Evolutionary conservation across 257 asterid species (phyloP), one percentile per base, ranked within the genome.

Genomic region (Misopates orontium): DNA sequence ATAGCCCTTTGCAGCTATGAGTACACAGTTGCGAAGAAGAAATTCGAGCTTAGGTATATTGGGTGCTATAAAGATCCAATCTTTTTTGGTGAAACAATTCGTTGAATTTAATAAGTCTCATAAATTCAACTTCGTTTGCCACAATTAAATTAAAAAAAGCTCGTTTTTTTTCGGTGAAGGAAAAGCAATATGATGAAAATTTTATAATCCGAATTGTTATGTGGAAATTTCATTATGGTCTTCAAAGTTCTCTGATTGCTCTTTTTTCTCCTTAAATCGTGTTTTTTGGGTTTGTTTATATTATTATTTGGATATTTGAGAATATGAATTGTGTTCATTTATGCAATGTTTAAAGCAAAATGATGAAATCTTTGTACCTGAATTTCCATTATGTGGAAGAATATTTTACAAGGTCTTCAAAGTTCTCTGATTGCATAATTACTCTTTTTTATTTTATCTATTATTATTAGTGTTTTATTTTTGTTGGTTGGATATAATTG

Each of bases 1-100:
- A 39, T 73, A 60, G 96, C 96, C 94, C 89, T 79, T 88, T 64
- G 83, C 87, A 84, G 76, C 55, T 78, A 18, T 16, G 28, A 82
- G 87, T n/a, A 20, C 2, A 16, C 62, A 70, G 67, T 63, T 85
- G 91, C 47, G 81, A 69, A 79, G 94, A 88, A 87, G 47, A 78
- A n/a, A 51, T 56, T 45, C 86, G 91, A 79, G 94, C 68, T n/a
- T 41, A 80, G 82, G 93, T 69, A 49, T 56, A 17, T 60, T 64
- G 19, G 89, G 91, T 85, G 96, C 95, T 24, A 88, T 45, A 80
- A 36, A 4, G 32, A 64, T 28, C n/a, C 64, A 20, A 10, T 0
- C 13, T 68, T 21, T 70, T 71, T 82, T 77, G 83, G 84, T 69
- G 61, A 15, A 53, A 16, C 44, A 25, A 28, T 47, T 50, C 73